Evolutionary conservation across 1,284 basidiomycete species (phyloP).

Genomic region (Xanthoconium separans): DNA sequence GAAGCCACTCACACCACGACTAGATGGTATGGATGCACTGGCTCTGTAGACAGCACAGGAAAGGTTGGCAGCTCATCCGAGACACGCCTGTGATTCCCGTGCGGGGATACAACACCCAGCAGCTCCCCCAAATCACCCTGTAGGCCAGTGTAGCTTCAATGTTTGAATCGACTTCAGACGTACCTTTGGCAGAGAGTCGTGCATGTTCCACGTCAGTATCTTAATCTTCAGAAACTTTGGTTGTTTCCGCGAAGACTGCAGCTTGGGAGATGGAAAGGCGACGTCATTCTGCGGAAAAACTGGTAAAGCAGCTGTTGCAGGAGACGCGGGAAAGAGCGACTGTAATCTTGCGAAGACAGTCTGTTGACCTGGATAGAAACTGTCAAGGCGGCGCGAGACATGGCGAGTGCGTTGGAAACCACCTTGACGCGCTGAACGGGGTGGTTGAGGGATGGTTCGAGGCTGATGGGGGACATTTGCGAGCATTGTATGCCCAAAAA

Average conservation of each 20-base stretch:
- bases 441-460: conserved; percentile 14
- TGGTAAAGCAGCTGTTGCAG: conserved; percentile 15
- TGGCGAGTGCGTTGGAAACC: conserved; percentile 2
- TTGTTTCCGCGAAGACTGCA: conserved; percentile 31
- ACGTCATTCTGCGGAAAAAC: conserved; percentile 20
- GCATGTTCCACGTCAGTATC: conserved; percentile 73
- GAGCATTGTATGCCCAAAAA: conserved; percentile 24
- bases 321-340: conserved; percentile 40
- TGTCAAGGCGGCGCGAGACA: conserved; percentile 2
- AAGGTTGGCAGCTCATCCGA: conserved; percentile 35
- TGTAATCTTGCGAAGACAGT: conserved; percentile 45
- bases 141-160: conserved; percentile 4
- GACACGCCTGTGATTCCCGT: conserved; percentile 35
- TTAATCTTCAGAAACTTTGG: conserved; percentile 48
- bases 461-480: conserved; percentile 19
- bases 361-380: conserved; percentile 27
- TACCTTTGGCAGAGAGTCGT: conserved; percentile 73
- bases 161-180: conserved; percentile 3
- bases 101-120: conserved; percentile 62
- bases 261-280: conserved; percentile 20
- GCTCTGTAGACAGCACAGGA: conserved; percentile 51
- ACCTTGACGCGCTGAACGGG: conserved; percentile 27
- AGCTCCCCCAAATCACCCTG: conserved; percentile 78
- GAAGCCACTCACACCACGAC: conserved; percentile 62
- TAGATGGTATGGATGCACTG: conserved; percentile 75